Percentiles rank a stretch among this genome's conserved stretches.
phyloP scores from a whole-genome alignment of 352 stramenopile species.

The Blastocystis sp. region DNA sequence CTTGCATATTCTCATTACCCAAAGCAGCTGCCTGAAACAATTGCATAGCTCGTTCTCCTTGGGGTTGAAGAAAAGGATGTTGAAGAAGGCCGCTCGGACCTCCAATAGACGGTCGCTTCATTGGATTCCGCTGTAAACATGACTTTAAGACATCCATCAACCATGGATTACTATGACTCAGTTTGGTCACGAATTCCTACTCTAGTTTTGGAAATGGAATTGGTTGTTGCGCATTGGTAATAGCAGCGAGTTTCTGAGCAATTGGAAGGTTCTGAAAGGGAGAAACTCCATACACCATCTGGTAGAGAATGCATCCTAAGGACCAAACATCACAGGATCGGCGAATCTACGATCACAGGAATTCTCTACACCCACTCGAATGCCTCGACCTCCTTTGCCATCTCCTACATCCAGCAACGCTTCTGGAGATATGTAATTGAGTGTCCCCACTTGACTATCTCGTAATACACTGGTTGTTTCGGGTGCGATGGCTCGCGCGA shows the following conservation, averaged over 20 bases:
- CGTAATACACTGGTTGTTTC: constrained; percentile 91
- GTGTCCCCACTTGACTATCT: constrained; percentile 86
- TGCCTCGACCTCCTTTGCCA: background rate
- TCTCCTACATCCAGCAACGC: constrained; percentile 70
- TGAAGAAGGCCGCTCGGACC: constrained; percentile 73
- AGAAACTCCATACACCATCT: constrained; percentile 88
- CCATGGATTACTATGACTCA: constrained; percentile 69
- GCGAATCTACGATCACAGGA: constrained; percentile 72
- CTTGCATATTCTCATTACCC: constrained; percentile 27
- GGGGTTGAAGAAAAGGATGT: constrained; percentile 71
- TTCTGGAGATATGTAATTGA: constrained; percentile 94
- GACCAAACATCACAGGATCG: constrained; percentile 87
- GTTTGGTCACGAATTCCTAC: background rate
- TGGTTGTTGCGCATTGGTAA: constrained; percentile 80
- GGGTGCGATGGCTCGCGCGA: constrained; percentile 88
- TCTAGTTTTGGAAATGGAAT: constrained; percentile 77
- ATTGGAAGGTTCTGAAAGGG: constrained; percentile 85
- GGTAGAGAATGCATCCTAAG: constrained; percentile 89
- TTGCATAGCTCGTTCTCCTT: constrained; percentile 23
- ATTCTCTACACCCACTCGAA: constrained; percentile 12
- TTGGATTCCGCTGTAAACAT: constrained; percentile 77
- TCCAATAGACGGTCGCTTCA: constrained; percentile 73
- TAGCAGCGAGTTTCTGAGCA: constrained; percentile 87
- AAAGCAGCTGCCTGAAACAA: constrained; percentile 14
- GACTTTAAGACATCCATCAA: constrained; percentile 77